Evolutionary conservation across 345 rosid species (phyloP), one percentile per base, ranked within the genome.

Genomic region (Streptanthus diversifolius): DNA sequence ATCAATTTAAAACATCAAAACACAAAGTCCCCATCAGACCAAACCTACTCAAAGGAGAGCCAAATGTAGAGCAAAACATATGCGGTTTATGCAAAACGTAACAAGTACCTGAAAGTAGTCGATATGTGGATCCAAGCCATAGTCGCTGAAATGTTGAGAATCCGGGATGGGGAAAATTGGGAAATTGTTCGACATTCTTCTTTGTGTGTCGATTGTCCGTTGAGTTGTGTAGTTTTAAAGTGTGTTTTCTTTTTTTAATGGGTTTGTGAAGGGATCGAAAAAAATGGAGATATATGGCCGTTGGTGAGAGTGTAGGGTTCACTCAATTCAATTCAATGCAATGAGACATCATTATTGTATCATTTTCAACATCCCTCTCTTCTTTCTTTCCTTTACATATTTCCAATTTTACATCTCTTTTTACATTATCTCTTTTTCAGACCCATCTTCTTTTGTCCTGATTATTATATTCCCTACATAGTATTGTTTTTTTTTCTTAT

Each of bases 101-200:
- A 36, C 7, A 4, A 39, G n/a, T 13, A 91, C 98, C 93, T 89
- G 97, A 66, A 86, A 85, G 68, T 84, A 91, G 68, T 89, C 75
- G 70, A 89, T 77, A 57, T 87, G 96, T 8, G 92, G 87, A 80
- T 93, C 93, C 67, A 91, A 93, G 47, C 98, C 97, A 58, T 91
- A 91, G 76, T 93, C 98, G 27, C 82, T 89, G 85, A 88, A 89
- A 76, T 84, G 96, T 7, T 83, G 95, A 66, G 92, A 83, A 21
- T 88, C 81, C 0, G 82, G 80, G 74, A 88, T 85, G 29, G 96
- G 87, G 40, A 89, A 88, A 0, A 86, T 55, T 0, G 97, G 97
- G 32, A 88, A 81, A 18, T 64, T 85, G 84, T 72, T 84, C 1
- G 96, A 77, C 92, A 90, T 88, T 51, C 45, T 56, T 40, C 29